A percentile compares a stretch with the other conserved stretches of the same genome.
phyloP scores from a whole-genome alignment of 2,329 filamentous ascomycete genomes.

The Colletotrichum sansevieriae region DNA sequence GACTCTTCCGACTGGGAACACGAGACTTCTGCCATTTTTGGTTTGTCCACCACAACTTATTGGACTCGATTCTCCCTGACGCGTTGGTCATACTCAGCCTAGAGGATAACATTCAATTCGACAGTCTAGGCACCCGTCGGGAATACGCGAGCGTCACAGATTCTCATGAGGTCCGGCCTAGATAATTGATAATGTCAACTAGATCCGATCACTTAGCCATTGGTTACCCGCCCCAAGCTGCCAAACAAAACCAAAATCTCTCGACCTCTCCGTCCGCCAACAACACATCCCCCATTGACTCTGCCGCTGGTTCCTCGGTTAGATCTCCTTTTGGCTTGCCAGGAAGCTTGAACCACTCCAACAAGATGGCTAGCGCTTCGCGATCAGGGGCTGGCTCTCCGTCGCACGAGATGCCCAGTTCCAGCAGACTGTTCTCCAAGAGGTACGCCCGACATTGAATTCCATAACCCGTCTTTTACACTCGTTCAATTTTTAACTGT shows the following conservation, averaged over 20 bases:
- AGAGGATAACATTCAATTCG: slow-evolving; percentile 32
- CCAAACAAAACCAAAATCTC: slow-evolving; percentile 76
- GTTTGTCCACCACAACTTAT: slow-evolving; percentile 24
- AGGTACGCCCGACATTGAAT: slow-evolving; percentile 71
- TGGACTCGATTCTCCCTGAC: slow-evolving; percentile 23
- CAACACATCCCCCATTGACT: slow-evolving; percentile 85
- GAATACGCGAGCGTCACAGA: slow-evolving; percentile 23
- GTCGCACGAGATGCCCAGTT: slow-evolving; percentile 86
- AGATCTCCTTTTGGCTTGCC: slow-evolving; percentile 81
- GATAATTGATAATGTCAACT: slow-evolving; percentile 94
- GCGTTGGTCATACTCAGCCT: slow-evolving; percentile 17
- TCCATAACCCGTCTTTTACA: slow-evolving; percentile 28
- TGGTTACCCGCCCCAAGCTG: slow-evolving; percentile 80
- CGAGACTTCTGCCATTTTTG: slow-evolving; percentile 29
- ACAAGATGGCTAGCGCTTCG: slow-evolving; percentile 70
- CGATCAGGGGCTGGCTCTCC: slow-evolving; percentile 95
- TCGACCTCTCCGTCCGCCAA: slow-evolving; percentile 85
- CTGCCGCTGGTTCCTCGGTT: slow-evolving; percentile 70
- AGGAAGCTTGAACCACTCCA: slow-evolving; percentile 69
- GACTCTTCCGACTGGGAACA: slow-evolving; percentile 27
- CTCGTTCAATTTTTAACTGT: not conserved
- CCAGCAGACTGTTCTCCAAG: slow-evolving; percentile 87
- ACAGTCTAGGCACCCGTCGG: slow-evolving; percentile 24
- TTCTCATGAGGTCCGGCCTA: slow-evolving; percentile 63
- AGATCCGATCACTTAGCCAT: slow-evolving; percentile 89